Evolutionary conservation across 2,329 filamentous ascomycete genomes (phyloP).

Genomic region (Drechslerella stenobrocha): DNA sequence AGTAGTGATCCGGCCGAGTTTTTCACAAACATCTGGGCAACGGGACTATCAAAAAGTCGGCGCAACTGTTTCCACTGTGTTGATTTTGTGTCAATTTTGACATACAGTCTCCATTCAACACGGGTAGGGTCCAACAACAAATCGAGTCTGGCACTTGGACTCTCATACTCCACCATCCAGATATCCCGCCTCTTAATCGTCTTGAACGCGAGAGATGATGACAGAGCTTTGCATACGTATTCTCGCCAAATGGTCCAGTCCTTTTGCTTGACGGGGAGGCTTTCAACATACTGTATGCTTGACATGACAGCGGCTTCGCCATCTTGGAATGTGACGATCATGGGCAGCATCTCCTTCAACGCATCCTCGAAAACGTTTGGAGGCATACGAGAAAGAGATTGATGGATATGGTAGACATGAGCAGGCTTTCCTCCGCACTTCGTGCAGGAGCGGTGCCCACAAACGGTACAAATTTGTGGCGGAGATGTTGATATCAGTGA

Average conservation of each 20-base stretch:
- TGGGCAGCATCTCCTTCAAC: constrained; percentile 58
- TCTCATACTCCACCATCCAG: constrained; percentile 59
- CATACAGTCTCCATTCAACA: constrained; percentile 60
- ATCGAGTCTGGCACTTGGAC: constrained; percentile 56
- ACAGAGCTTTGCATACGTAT: constrained; percentile 54
- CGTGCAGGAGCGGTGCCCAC: constrained; percentile 62
- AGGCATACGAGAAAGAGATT: constrained; percentile 53
- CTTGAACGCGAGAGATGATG: constrained; percentile 40
- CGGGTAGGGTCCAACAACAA: constrained; percentile 54
- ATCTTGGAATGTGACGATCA: constrained; percentile 55
- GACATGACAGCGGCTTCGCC: constrained; percentile 53
- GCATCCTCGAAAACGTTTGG: constrained; percentile 58
- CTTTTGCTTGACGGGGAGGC: constrained; percentile 32
- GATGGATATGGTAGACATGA: constrained; percentile 53
- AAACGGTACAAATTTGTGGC: constrained; percentile 61
- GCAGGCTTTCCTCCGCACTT: constrained; percentile 62
- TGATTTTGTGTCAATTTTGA: constrained; percentile 55
- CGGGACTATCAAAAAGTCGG: constrained; percentile 54
- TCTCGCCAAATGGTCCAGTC: constrained; percentile 55
- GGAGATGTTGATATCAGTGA: constrained; percentile 54
- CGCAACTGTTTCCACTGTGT: constrained; percentile 19
- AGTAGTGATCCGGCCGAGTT: constrained; percentile 37
- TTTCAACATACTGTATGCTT: constrained; percentile 38
- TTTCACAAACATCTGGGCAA: constrained; percentile 59
- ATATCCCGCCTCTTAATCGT: constrained; percentile 32